A percentile compares a stretch with the other conserved stretches of the same genome.
phyloP scores from a whole-genome alignment of 2,329 filamentous ascomycete genomes.

The Apiospora marii region DNA sequence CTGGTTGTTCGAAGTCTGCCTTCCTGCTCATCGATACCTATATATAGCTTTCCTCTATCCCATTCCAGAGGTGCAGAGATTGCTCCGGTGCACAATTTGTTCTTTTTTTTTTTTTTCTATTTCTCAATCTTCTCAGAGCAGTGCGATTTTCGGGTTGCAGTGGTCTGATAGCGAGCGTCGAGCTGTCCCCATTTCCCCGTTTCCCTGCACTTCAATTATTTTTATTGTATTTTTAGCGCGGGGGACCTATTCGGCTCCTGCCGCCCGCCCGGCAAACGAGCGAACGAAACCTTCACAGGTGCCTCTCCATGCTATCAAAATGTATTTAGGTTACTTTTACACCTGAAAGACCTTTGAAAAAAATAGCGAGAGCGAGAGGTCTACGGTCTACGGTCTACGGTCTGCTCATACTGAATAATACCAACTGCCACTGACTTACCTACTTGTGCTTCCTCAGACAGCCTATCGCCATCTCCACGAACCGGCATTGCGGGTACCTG shows the following conservation, averaged over 20 bases:
- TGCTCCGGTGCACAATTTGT: not conserved
- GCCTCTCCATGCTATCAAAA: not conserved
- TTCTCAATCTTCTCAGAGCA: not conserved
- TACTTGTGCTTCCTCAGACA: slow-evolving; percentile 15
- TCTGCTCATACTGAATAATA: too few relatives aligned
- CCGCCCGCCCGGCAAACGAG: slow-evolving; percentile 17
- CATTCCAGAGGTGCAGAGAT: not conserved
- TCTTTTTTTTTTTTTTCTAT: too few relatives aligned
- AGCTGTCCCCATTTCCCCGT: slow-evolving; percentile 9
- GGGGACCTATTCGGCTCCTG: slow-evolving; percentile 13
- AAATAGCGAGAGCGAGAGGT: not conserved
- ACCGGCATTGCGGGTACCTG: slow-evolving; percentile 19
- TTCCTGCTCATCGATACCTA: too few relatives aligned
- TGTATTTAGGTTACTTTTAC: not conserved
- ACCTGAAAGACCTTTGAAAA: not conserved
- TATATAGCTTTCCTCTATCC: not conserved
- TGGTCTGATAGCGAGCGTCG: not conserved
- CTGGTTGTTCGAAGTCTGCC: not conserved
- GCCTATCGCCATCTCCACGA: not conserved
- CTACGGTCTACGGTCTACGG: not conserved
- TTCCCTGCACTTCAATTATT: not conserved
- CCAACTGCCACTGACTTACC: not conserved
- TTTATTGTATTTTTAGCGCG: slow-evolving; percentile 17
- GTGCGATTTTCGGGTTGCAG: not conserved
- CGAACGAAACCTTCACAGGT: slow-evolving; percentile 16